These are phyloP conservation scores for Holtermannia corniformis DNA, from an alignment of 768 basidiomycete genomes.

Conservation along the genomic window DNA sequence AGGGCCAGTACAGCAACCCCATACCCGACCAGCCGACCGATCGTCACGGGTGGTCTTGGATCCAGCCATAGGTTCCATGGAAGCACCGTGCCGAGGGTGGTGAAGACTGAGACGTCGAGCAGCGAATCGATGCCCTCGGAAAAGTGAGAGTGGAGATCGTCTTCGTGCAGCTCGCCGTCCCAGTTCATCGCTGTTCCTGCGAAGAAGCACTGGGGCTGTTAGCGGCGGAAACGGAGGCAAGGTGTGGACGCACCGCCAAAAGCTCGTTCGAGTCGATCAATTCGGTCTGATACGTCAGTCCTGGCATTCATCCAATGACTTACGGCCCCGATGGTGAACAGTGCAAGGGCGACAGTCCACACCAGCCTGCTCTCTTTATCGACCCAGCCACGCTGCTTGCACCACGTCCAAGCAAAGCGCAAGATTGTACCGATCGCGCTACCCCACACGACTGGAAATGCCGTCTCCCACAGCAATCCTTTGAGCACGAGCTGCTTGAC, in stretches of 20 bases:
- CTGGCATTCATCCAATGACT: too few species aligned
- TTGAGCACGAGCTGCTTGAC: conserved; percentile 11
- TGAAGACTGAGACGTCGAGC: conserved; percentile 16
- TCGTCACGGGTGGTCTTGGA: background rate
- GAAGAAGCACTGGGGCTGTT: conserved; percentile 5
- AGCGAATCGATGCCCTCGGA: conserved; percentile 18
- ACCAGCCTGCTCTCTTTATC: conserved; percentile 19
- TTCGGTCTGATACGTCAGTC: conserved; percentile 7
- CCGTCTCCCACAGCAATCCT: conserved; percentile 11
- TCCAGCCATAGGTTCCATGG: conserved; percentile 15
- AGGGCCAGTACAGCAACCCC: conserved; percentile 7
- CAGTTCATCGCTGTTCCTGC: conserved; percentile 14
- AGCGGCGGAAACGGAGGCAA: background rate
- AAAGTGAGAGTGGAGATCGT: conserved; percentile 19
- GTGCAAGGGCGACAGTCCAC: conserved; percentile 16
- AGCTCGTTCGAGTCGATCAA: conserved; percentile 19
- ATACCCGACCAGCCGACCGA: conserved; percentile 10
- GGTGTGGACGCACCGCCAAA: background rate
- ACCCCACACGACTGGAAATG: conserved; percentile 8
- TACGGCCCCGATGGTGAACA: conserved; percentile 14
- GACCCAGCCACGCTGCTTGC: conserved; percentile 11
- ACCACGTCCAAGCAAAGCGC: conserved; percentile 6
- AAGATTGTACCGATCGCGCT: conserved; percentile 6
- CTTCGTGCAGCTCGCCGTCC: conserved; percentile 11
- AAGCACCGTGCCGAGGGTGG: conserved; percentile 17